A percentile compares a stretch with the other conserved stretches of the same genome.
Conservation (phyloP, 2,329 filamentous ascomycete species). For the Phyllachora maydis region DNA sequence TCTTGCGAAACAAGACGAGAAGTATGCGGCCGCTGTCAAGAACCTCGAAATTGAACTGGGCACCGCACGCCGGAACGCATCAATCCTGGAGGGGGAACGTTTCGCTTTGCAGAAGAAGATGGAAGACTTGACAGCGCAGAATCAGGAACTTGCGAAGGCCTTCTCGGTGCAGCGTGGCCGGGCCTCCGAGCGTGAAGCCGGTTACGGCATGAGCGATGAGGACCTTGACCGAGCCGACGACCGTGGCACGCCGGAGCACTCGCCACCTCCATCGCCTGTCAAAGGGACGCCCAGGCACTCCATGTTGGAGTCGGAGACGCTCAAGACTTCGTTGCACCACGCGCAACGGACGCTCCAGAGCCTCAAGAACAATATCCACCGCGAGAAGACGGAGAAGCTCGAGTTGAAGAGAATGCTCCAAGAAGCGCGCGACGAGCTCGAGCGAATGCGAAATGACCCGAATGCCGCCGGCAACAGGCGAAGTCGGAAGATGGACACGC, state of each 20-base stretch:
- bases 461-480: conserved; percentile 30
- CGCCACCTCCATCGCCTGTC: conserved; percentile 72
- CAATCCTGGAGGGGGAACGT: conserved; percentile 59
- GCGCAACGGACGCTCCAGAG: conserved; percentile 94
- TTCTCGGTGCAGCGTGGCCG: conserved; percentile 55
- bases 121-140: conserved; percentile 73
- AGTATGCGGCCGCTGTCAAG: conserved; percentile 57
- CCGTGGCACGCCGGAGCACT: conserved; percentile 65
- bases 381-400: conserved; percentile 96
- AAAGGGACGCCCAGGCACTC: conserved; percentile 84
- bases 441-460: conserved; percentile 39
- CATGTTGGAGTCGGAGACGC: conserved; percentile 82
- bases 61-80: conserved; percentile 60
- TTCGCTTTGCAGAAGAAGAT: conserved; percentile 64
- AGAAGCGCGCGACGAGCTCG: conserved; percentile 83
- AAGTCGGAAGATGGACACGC: conserved; percentile 41
- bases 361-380: conserved; percentile 82
- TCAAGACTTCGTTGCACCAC: conserved; percentile 85
- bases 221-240: conserved; percentile 45
- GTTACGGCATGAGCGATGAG: conserved; percentile 37
- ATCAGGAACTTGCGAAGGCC: conserved; percentile 74
- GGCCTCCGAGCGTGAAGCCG: conserved; percentile 40
- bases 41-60: conserved; percentile 80
- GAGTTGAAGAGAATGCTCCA: conserved; percentile 90
- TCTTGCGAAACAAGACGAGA: conserved; percentile 62